Evolutionary conservation across 352 stramenopile species (phyloP).

Genomic region (Pythium plurisporium): DNA sequence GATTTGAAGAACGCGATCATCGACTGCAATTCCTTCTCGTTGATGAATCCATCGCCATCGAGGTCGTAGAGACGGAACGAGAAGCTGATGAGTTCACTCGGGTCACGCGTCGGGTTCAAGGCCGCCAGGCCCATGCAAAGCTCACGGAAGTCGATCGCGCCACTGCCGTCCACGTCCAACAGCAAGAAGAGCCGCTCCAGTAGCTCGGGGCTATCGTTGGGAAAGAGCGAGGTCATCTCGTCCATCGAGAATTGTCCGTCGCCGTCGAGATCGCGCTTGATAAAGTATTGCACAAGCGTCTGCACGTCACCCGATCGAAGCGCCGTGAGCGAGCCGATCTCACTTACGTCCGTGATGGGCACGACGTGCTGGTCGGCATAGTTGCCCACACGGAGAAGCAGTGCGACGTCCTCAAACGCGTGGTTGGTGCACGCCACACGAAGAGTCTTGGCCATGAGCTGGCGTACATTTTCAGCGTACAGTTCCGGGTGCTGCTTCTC

Average conservation of each 20-base stretch:
- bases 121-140: conserved; percentile 55
- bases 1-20: conserved; percentile 45
- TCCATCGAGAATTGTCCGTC: conserved; percentile 63
- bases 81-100: conserved; percentile 43
- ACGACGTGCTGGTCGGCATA: conserved; percentile 59
- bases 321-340: conserved; percentile 46
- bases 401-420: conserved; percentile 64
- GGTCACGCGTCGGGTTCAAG: conserved; percentile 36
- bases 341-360: conserved; percentile 47
- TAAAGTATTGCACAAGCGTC: conserved; percentile 55
- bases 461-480: conserved; percentile 58
- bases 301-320: conserved; percentile 41
- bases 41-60: conserved; percentile 53
- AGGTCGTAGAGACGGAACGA: conserved; percentile 63
- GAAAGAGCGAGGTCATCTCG: conserved; percentile 53
- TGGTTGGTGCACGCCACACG: conserved; percentile 62
- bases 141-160: conserved; percentile 69
- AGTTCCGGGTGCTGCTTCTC: conserved; percentile 41
- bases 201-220: conserved; percentile 37
- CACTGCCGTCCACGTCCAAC: conserved; percentile 54
- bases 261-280: conserved; percentile 44
- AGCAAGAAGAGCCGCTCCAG: conserved; percentile 56
- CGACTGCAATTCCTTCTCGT: conserved; percentile 37
- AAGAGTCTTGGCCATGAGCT: conserved; percentile 48
- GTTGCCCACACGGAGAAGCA: conserved; percentile 49